Conservation (phyloP, 139 green algal species). For the Microglena sp. region DNA sequence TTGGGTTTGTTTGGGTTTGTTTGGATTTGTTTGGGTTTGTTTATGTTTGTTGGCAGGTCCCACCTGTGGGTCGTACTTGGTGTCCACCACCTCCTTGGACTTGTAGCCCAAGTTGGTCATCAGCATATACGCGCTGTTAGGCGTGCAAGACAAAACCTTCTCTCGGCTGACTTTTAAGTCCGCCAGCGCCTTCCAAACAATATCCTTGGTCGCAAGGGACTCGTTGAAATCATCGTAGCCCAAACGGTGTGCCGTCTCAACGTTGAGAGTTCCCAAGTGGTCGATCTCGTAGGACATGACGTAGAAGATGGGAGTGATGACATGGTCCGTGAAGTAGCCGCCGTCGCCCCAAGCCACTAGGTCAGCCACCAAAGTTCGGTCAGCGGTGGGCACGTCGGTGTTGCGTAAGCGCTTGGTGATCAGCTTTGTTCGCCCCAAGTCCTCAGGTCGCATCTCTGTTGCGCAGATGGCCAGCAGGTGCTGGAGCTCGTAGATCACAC, state of each 20-base stretch:
- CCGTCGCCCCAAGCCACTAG: constrained; percentile 35
- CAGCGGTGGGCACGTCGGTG: constrained; percentile 7
- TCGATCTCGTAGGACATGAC: constrained; percentile 32
- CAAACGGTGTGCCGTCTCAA: constrained; percentile 32
- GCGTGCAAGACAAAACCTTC: too few relatives aligned
- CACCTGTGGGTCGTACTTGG: constrained; percentile 22
- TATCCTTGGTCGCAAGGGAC: constrained; percentile 27
- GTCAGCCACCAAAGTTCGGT: constrained; percentile 19
- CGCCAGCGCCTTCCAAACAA: too few relatives aligned
- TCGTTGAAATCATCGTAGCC: constrained; percentile 78
- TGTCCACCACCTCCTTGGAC: constrained; percentile 7
- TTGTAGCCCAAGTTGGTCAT: constrained; percentile 34
- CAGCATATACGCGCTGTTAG: constrained; percentile 27
- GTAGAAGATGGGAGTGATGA: constrained; percentile 40
- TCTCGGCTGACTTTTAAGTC: too few relatives aligned
- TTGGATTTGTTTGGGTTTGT: too few relatives aligned
- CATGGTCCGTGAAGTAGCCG: constrained; percentile 34
- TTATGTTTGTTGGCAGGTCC: too few relatives aligned
- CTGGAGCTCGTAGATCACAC: constrained; percentile 21
- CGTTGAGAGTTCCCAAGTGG: constrained; percentile 31
- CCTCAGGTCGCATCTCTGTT: constrained; percentile 24
- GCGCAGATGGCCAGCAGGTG: constrained; percentile 23
- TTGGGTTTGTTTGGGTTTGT: too few relatives aligned
- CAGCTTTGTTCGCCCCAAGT: constrained; percentile 28
- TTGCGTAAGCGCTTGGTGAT: background rate